phyloP scores from a whole-genome alignment of 2,329 filamentous ascomycete species.

The Dissoconium aciculare region DNA sequence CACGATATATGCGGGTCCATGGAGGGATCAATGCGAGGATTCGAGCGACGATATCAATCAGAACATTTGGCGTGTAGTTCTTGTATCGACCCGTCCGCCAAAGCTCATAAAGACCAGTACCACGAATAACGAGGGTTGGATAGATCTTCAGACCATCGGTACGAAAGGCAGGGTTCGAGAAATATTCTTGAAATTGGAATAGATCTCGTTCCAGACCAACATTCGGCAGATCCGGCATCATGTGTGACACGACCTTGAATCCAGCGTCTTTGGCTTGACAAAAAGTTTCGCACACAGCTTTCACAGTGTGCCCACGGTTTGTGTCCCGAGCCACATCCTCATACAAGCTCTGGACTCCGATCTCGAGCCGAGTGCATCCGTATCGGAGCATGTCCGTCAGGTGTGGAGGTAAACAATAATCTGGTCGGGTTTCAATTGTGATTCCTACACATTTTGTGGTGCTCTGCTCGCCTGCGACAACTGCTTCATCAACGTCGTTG shows the following conservation, averaged over 20 bases:
- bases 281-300: constrained; percentile 89
- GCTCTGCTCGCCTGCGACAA: constrained; percentile 87
- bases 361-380: constrained; percentile 83
- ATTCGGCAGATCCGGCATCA: constrained; percentile 98
- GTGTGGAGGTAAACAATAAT: constrained; percentile 94
- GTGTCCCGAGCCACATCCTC: constrained; percentile 98
- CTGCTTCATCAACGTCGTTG: constrained; percentile 85
- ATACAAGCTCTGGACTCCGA: constrained; percentile 92
- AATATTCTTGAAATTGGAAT: constrained; percentile 95
- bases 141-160: constrained; percentile 98
- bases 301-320: constrained; percentile 90
- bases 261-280: constrained; percentile 94
- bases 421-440: constrained; percentile 91
- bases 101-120: constrained; percentile 88
- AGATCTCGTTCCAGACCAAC: constrained; percentile 97
- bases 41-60: constrained; percentile 91
- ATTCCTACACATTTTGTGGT: constrained; percentile 97
- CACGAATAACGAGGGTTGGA: constrained; percentile 89
- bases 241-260: constrained; percentile 97
- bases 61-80: constrained; percentile 94
- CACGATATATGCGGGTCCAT: constrained; percentile 96
- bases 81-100: constrained; percentile 96
- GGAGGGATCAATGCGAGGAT: constrained; percentile 89
- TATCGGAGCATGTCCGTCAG: constrained; percentile 94
- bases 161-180: constrained; percentile 87